These are phyloP conservation scores for Parastagonospora nodorum DNA, from an alignment of 2,329 filamentous ascomycete genomes.

Conservation along the genomic window DNA sequence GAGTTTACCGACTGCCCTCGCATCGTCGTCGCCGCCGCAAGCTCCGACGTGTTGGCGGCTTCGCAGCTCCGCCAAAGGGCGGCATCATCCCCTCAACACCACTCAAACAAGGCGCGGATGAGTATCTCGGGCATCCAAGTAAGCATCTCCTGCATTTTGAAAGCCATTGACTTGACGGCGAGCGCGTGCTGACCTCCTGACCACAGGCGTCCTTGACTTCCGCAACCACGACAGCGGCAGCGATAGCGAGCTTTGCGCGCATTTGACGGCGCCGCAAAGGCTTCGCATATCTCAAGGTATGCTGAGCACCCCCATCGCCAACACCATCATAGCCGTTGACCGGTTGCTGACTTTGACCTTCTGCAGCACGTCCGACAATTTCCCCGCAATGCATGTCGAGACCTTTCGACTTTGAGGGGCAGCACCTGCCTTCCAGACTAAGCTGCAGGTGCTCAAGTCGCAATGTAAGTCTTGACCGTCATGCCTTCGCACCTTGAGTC, in stretches of 20 bases:
- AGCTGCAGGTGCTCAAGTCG: not conserved
- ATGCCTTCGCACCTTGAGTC: not conserved
- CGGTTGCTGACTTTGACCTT: not conserved
- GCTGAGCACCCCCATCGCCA: not conserved
- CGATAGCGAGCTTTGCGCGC: not conserved
- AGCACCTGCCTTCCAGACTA: not conserved
- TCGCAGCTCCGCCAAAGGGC: not conserved
- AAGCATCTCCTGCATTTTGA: not conserved
- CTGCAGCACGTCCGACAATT: not conserved
- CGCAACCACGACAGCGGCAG: not conserved
- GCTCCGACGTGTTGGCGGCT: not conserved
- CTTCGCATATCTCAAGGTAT: too few relatives aligned
- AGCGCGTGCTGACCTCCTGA: not conserved
- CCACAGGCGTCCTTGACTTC: not conserved
- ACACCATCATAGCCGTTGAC: not conserved
- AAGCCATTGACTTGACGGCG: not conserved
- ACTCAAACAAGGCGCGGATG: not conserved
- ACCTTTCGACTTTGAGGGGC: too few relatives aligned
- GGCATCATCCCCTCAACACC: not conserved
- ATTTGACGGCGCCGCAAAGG: too few relatives aligned
- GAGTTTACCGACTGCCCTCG: not conserved
- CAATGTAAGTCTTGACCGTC: not conserved
- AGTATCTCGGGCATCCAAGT: not conserved
- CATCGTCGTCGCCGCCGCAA: not conserved
- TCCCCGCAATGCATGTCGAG: not conserved